Evolutionary conservation across 176 grass and related monocot species (phyloP).

Genomic region (Ananas comosus): DNA sequence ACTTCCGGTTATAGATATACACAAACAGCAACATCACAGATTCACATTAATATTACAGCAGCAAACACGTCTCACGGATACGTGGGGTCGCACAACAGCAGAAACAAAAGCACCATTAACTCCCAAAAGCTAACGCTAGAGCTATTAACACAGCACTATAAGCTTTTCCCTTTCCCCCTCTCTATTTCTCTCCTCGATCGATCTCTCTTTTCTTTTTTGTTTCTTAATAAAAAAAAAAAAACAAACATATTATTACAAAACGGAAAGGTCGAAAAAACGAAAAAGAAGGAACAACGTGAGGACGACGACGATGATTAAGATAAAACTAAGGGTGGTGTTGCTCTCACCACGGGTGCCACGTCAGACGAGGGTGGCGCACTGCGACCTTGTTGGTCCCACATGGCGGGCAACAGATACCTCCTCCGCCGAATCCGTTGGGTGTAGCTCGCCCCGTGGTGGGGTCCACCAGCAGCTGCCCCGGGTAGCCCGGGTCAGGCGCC

Average conservation of each 20-base stretch:
- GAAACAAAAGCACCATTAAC: neutral
- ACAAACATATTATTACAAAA: slow-evolving; percentile 10
- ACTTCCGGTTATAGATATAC: no score
- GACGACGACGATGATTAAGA: no score
- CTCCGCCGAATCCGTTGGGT: slow-evolving; percentile 37
- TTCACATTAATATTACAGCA: no score
- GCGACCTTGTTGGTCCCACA: slow-evolving; percentile 63
- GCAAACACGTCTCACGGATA: no score
- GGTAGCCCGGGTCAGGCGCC: neutral
- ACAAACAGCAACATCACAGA: no score
- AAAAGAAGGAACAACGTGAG: neutral
- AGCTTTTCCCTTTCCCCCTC: no score
- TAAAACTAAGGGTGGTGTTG: no score
- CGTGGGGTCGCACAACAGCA: no score
- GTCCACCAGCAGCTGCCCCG: slow-evolving; percentile 43
- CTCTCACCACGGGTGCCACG: no score
- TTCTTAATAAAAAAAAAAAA: slow-evolving; percentile 1
- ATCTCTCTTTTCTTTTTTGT: neutral
- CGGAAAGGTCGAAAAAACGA: slow-evolving; percentile 8
- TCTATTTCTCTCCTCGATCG: no score
- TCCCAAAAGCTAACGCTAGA: neutral
- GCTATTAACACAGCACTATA: neutral
- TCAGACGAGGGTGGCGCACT: slow-evolving; percentile 56
- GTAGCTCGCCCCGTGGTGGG: slow-evolving; percentile 41
- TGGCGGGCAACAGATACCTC: slow-evolving; percentile 50